A percentile compares a stretch with the other conserved stretches of the same genome.
phyloP scores from a whole-genome alignment of 169 alveolate genomes.

The Babesia gibsoni region DNA sequence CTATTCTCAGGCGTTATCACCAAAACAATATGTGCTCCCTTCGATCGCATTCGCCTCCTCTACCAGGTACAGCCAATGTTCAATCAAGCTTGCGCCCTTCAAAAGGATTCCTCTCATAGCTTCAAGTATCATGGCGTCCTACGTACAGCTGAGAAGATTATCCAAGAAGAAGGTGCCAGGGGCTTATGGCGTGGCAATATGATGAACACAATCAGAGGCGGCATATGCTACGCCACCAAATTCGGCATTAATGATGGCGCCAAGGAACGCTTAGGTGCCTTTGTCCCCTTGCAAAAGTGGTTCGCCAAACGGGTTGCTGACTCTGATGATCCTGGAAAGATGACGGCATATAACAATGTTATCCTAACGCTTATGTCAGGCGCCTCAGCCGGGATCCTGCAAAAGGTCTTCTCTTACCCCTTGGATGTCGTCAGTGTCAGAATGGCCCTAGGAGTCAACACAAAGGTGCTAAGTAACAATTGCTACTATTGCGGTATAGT shows the following conservation, averaged over 20 bases:
- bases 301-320: not conserved
- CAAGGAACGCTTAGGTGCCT: slow-evolving; percentile 54
- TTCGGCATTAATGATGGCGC: slow-evolving; percentile 81
- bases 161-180: slow-evolving; percentile 77
- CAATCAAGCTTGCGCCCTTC: slow-evolving; percentile 45
- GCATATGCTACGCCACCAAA: slow-evolving; percentile 79
- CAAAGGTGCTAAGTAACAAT: slow-evolving; percentile 60
- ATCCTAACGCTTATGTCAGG: slow-evolving; percentile 75
- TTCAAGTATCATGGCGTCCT: slow-evolving; percentile 71
- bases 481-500: slow-evolving; percentile 56
- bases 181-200: slow-evolving; percentile 85
- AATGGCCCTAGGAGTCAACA: slow-evolving; percentile 82
- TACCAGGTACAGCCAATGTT: slow-evolving; percentile 86
- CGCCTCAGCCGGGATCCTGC: slow-evolving; percentile 79
- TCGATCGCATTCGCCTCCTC: slow-evolving; percentile 80
- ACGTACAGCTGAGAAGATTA: slow-evolving; percentile 68
- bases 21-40: slow-evolving; percentile 84
- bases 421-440: slow-evolving; percentile 82
- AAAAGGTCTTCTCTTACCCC: slow-evolving; percentile 79
- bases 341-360: slow-evolving; percentile 23
- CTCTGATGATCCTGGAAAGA: not conserved
- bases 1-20: slow-evolving; percentile 78
- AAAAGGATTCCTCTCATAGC: not conserved
- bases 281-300: slow-evolving; percentile 36
- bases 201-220: slow-evolving; percentile 80